These are phyloP conservation scores for Mallotus japonicus DNA, from an alignment of 441 rosid genomes.

Conservation along the genomic window DNA sequence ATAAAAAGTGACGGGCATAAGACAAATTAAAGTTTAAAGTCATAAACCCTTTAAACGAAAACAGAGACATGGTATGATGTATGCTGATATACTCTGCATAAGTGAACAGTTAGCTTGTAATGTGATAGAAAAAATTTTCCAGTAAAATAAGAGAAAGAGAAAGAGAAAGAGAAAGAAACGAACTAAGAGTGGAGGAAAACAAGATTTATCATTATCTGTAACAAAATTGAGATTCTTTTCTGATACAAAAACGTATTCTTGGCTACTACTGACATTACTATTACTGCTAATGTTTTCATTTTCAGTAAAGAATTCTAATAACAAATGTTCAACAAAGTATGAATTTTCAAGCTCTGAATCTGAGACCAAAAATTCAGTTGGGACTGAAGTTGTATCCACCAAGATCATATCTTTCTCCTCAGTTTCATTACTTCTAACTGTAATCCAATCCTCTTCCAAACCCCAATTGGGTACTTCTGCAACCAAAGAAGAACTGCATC, in stretches of 20 bases:
- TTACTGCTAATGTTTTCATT: not conserved
- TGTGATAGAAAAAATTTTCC: not conserved
- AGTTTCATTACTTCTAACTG: slow-evolving; percentile 47
- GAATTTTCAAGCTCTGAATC: slow-evolving; percentile 28
- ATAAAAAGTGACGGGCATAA: too few species aligned
- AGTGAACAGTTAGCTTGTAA: not conserved
- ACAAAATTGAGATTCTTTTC: slow-evolving; percentile 24
- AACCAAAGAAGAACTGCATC: slow-evolving; percentile 10
- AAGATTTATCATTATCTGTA: slow-evolving; percentile 26
- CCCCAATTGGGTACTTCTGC: slow-evolving; percentile 38
- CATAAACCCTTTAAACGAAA: not conserved
- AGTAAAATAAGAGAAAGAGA: too few species aligned
- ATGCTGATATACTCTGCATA: not conserved
- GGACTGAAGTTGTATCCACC: slow-evolving; percentile 31
- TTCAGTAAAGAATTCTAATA: slow-evolving; percentile 13
- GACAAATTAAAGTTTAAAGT: too few species aligned
- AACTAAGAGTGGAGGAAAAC: slow-evolving; percentile 15
- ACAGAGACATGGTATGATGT: not conserved
- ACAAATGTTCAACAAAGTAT: slow-evolving; percentile 17
- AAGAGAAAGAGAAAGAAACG: not conserved
- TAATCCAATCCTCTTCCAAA: slow-evolving; percentile 57
- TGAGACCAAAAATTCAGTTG: slow-evolving; percentile 2
- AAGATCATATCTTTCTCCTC: slow-evolving; percentile 28
- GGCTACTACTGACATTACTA: slow-evolving; percentile 4
- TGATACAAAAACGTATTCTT: slow-evolving; percentile 25